Evolutionary conservation across 306 rosid species (phyloP), one percentile per base, ranked within the genome.

Genomic region (Parietaria judaica): DNA sequence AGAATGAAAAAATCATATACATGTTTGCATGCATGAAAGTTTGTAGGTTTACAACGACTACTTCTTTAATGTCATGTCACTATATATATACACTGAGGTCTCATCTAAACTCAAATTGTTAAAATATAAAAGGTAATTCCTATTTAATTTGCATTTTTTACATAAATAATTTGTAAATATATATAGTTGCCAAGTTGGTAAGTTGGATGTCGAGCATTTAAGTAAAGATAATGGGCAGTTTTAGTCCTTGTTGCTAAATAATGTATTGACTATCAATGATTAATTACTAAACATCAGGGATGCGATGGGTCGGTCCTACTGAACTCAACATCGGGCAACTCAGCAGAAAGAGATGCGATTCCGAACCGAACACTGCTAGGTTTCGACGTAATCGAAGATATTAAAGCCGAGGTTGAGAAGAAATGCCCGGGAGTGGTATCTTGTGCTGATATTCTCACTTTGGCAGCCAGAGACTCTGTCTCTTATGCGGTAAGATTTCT

Each of bases 391-490:
- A 73, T 85, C 7, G 71, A 85, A 36, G 80, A 75, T 38, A 80
- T 82, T 35, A 85, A 85, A 71, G 64, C 46, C 6, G 37, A 36
- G 31, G 14, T 82, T 3, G 86, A 85, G 66, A 66, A 61, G 13
- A 51, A 66, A 45, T 82, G 94, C 58, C 72, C 80, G 0, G 71
- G 72, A 60, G 52, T 53, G 70, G 88, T 85, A 23, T 82, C 94
- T 50, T 82, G 92, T 69, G 88, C 88, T 59, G 92, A 85, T 48
- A 73, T 82, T 43, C 31, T 85, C 7, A 43, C 92, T 43, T 66
- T 79, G 72, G 80, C 86, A 0, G 48, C 92, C 37, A 77, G 88
- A 37, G 92, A 82, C 35, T 65, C 88, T 3, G 63, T 85, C 37
- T 72, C 85, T 35, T 52, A 64, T 65, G 73, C 63, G 17, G 87